phyloP scores from a whole-genome alignment of 495 filamentous ascomycete genomes.

The Penicillium bovifimosum region DNA sequence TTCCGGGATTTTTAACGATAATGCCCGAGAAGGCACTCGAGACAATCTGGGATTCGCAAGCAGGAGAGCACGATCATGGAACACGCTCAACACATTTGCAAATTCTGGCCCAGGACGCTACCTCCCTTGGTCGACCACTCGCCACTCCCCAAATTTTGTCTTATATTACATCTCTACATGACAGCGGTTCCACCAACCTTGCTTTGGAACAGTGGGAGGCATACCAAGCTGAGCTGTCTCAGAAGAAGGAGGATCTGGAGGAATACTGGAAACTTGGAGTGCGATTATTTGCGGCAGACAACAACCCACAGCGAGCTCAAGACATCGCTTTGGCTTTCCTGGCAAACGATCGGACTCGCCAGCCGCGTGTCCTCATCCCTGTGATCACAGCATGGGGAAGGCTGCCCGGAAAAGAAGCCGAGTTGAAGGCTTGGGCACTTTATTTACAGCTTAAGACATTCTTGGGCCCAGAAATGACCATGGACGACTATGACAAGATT shows the following conservation, averaged over 20 bases:
- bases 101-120: conserved; percentile 56
- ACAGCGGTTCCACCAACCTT: conserved; percentile 50
- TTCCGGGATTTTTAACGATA: conserved; percentile 33
- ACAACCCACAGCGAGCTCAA: conserved; percentile 58
- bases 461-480: conserved; percentile 56
- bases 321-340: conserved; percentile 56
- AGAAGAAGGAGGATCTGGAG: conserved; percentile 45
- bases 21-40: conserved; percentile 34
- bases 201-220: conserved; percentile 64
- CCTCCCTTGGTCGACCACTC: conserved; percentile 47
- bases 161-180: conserved; percentile 59
- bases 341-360: conserved; percentile 40
- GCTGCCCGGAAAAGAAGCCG: conserved; percentile 32
- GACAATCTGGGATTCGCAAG: conserved; percentile 43
- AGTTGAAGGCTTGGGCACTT: conserved; percentile 57
- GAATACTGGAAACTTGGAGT: conserved; percentile 66
- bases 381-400: conserved; percentile 47
- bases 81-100: conserved; percentile 54
- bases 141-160: conserved; percentile 53
- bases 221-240: conserved; percentile 46
- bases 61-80: conserved; percentile 34
- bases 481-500: conserved; percentile 70
- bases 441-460: conserved; percentile 58
- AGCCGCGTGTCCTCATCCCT: conserved; percentile 60
- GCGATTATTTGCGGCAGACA: conserved; percentile 55